phyloP scores from a whole-genome alignment of 2,329 filamentous ascomycete genomes.

The Fusarium guadeloupense region DNA sequence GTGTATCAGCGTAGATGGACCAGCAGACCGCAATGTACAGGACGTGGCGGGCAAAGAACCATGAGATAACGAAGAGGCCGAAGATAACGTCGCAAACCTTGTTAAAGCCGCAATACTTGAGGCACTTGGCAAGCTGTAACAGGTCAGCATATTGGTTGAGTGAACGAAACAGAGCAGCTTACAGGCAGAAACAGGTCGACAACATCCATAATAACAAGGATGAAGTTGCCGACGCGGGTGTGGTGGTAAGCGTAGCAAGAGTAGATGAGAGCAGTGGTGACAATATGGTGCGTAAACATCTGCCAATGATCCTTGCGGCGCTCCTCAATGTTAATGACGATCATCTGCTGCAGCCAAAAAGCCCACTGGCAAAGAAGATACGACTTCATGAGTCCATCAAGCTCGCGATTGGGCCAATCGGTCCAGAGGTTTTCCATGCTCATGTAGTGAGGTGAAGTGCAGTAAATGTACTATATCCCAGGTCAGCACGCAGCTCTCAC shows the following conservation, averaged over 20 bases:
- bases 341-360: conserved; percentile 93
- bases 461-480: conserved; percentile 77
- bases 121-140: conserved; percentile 86
- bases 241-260: conserved; percentile 87
- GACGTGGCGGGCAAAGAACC: conserved; percentile 85
- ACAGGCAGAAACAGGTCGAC: conserved; percentile 90
- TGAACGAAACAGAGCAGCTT: conserved; percentile 78
- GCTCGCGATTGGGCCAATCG: conserved; percentile 81
- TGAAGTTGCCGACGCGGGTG: conserved; percentile 86
- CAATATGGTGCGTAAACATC: conserved; percentile 94
- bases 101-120: conserved; percentile 86
- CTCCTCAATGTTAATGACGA: conserved; percentile 95
- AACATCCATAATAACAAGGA: conserved; percentile 92
- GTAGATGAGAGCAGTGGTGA: conserved; percentile 83
- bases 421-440: conserved; percentile 83
- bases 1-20: conserved; percentile 57
- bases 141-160: conserved; percentile 66
- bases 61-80: conserved; percentile 83
- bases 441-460: conserved; percentile 79
- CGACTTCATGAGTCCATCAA: conserved; percentile 79
- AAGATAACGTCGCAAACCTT: conserved; percentile 84
- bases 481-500: neutral
- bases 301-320: conserved; percentile 94
- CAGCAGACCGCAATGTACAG: conserved; percentile 83
- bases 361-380: conserved; percentile 91